phyloP scores from a whole-genome alignment of 1,284 basidiomycete genomes.

The Trametes versicolor region DNA sequence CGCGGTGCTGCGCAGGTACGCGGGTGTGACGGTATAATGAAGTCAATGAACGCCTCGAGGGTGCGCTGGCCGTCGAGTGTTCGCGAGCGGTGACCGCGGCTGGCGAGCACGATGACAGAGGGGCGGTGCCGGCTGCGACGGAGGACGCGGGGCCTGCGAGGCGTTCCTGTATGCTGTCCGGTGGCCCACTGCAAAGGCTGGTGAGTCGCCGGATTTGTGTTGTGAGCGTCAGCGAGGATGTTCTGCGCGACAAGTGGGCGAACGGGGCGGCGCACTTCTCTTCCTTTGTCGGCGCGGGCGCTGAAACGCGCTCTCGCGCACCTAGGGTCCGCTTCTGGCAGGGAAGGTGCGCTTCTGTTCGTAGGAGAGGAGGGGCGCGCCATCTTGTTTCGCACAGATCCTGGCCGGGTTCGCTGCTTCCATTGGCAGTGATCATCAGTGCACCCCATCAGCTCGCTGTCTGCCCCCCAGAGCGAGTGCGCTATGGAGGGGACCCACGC shows the following conservation, averaged over 20 bases:
- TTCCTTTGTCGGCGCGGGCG: constrained; percentile 17
- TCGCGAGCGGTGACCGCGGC: constrained; percentile 2
- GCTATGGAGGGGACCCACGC: constrained; percentile 2
- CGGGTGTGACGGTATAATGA: neutral
- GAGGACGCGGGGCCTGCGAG: neutral
- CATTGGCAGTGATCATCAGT: constrained; percentile 18
- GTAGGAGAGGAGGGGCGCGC: neutral
- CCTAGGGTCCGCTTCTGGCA: neutral
- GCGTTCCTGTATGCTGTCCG: constrained; percentile 10
- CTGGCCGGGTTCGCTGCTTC: neutral
- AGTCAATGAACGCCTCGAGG: neutral
- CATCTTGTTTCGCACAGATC: constrained; percentile 16
- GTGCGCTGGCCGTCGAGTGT: constrained; percentile 1
- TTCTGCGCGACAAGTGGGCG: neutral
- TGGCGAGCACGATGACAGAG: neutral
- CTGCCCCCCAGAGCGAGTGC: neutral
- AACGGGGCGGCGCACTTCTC: neutral
- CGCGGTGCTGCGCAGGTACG: neutral
- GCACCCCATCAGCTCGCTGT: constrained; percentile 2
- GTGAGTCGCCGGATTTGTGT: neutral
- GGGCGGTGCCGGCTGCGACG: constrained; percentile 1
- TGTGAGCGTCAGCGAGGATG: neutral
- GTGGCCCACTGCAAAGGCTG: neutral
- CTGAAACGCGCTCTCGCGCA: neutral
- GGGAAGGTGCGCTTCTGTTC: neutral